phyloP scores from a whole-genome alignment of 768 basidiomycete genomes.

The Lactifluus rugatus region DNA sequence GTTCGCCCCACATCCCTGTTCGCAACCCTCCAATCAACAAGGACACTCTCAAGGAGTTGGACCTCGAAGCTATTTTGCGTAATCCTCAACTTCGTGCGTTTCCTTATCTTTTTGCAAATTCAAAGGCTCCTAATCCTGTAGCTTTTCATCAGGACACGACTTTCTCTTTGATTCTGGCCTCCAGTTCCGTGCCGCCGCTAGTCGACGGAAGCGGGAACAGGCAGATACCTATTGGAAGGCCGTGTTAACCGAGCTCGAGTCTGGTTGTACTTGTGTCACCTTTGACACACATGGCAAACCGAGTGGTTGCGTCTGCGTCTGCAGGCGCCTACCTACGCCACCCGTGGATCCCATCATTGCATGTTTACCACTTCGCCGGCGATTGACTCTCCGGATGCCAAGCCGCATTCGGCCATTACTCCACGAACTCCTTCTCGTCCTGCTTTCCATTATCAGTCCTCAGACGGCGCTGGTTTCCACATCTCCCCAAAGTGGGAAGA shows the following conservation, averaged over 20 bases:
- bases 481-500: conserved; percentile 16
- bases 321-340: conserved; percentile 26
- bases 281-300: conserved; percentile 50
- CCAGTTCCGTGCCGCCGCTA: conserved; percentile 72
- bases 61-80: conserved; percentile 74
- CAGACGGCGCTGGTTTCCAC: conserved; percentile 39
- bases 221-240: conserved; percentile 83
- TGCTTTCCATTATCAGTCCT: conserved; percentile 66
- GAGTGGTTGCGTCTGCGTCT: conserved; percentile 40
- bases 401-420: conserved; percentile 64
- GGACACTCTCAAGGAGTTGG: conserved; percentile 74
- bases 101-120: neutral
- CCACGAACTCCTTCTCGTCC: conserved; percentile 50
- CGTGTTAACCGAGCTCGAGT: conserved; percentile 64
- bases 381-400: conserved; percentile 56
- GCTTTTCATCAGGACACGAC: conserved; percentile 57
- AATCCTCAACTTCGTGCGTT: conserved; percentile 85
- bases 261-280: conserved; percentile 77
- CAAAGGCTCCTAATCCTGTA: conserved; percentile 8
- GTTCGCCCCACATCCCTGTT: conserved; percentile 53
- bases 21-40: conserved; percentile 71
- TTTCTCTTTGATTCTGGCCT: conserved; percentile 79
- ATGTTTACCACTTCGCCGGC: conserved; percentile 27
- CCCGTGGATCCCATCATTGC: conserved; percentile 35
- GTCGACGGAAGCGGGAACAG: conserved; percentile 59